These are phyloP conservation scores for Penicillium lividum DNA, from an alignment of 495 filamentous ascomycete species.

Conservation along the genomic window DNA sequence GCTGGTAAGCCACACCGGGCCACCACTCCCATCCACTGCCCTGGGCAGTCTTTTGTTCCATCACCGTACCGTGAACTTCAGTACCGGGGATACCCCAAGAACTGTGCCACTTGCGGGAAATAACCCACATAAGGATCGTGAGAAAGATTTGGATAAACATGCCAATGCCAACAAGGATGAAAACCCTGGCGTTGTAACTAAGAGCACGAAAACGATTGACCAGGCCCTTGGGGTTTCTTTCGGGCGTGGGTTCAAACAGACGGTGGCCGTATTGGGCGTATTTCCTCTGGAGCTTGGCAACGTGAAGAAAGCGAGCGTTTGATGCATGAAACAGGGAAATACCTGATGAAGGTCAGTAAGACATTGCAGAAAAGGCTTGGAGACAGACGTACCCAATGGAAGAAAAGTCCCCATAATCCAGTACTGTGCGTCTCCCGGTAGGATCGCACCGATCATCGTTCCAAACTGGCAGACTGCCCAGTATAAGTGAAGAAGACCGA, in stretches of 20 bases:
- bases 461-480: constrained; percentile 60
- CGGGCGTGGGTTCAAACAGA: background rate
- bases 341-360: background rate
- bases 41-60: constrained; percentile 38
- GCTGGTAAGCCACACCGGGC: constrained; percentile 62
- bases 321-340: constrained; percentile 70
- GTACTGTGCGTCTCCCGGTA: constrained; percentile 61
- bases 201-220: constrained; percentile 30
- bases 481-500: constrained; percentile 66
- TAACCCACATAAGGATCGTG: constrained; percentile 61
- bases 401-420: constrained; percentile 77
- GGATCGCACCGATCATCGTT: constrained; percentile 58
- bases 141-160: constrained; percentile 48
- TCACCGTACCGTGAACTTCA: constrained; percentile 34
- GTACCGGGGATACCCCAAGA: constrained; percentile 55
- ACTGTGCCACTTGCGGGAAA: constrained; percentile 66
- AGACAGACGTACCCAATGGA: constrained; percentile 55
- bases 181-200: constrained; percentile 27
- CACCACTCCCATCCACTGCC: constrained; percentile 67
- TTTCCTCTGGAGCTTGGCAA: constrained; percentile 50
- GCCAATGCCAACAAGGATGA: constrained; percentile 30
- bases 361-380: background rate
- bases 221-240: constrained; percentile 4
- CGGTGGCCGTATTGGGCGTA: constrained; percentile 16
- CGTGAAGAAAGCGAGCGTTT: constrained; percentile 63